Evolutionary conservation across 2,329 filamentous ascomycete genomes (phyloP).

Genomic region (Penicillium sp.): DNA sequence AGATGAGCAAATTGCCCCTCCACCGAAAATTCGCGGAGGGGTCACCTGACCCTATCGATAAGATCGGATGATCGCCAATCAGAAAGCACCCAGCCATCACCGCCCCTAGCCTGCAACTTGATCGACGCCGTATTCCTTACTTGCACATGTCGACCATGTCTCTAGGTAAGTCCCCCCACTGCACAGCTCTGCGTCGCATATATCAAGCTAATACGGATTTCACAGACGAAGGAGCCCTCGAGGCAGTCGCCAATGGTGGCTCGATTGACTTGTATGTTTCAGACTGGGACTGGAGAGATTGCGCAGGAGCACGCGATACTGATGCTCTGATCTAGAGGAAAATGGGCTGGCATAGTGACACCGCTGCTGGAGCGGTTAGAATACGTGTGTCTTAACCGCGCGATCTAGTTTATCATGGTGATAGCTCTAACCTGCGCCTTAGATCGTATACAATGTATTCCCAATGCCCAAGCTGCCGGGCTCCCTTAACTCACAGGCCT

Average conservation of each 20-base stretch:
- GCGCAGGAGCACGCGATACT: slow-evolving; percentile 25
- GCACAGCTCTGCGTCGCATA: neutral
- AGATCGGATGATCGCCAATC: slow-evolving; percentile 18
- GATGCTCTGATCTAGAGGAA: slow-evolving; percentile 53
- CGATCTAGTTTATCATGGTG: neutral
- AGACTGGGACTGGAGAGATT: neutral
- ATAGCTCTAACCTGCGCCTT: slow-evolving; percentile 5
- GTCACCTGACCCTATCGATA: slow-evolving; percentile 25
- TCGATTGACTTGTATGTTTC: slow-evolving; percentile 57
- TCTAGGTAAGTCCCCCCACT: slow-evolving; percentile 27
- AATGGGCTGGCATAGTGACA: slow-evolving; percentile 68
- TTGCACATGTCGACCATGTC: slow-evolving; percentile 29
- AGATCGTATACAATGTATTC: slow-evolving; percentile 78
- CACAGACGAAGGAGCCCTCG: slow-evolving; percentile 55
- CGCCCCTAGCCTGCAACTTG: slow-evolving; percentile 15
- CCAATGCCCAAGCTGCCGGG: slow-evolving; percentile 62
- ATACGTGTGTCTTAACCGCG: slow-evolving; percentile 47
- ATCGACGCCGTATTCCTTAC: slow-evolving; percentile 15
- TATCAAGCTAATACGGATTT: slow-evolving; percentile 5
- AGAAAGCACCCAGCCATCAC: slow-evolving; percentile 8
- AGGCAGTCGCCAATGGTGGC: slow-evolving; percentile 59
- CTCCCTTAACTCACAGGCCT: slow-evolving; percentile 21
- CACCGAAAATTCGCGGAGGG: slow-evolving; percentile 25
- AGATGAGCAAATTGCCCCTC: slow-evolving; percentile 21
- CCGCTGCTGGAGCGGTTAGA: slow-evolving; percentile 69